These are phyloP conservation scores for Starmerella kuoi DNA, from an alignment of 805 yeast species.

Conservation along the genomic window DNA sequence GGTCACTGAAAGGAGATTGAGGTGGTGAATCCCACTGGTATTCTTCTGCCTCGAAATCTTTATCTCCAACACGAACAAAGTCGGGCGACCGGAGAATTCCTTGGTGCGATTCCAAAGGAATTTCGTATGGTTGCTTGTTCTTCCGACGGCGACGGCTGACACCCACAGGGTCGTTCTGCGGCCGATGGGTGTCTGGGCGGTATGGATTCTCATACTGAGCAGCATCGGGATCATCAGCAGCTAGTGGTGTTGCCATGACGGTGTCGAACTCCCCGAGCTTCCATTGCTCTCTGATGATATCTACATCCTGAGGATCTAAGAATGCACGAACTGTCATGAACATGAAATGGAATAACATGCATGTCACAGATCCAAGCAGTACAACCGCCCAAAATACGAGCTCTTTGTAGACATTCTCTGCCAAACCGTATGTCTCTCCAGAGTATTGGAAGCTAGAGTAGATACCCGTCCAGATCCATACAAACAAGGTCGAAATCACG, in stretches of 20 bases:
- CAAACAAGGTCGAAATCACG: conserved; percentile 44
- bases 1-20: conserved; percentile 3
- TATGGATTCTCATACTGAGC: conserved; percentile 25
- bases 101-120: conserved; percentile 18
- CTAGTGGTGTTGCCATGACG: conserved; percentile 25
- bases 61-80: conserved; percentile 20
- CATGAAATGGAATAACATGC: conserved; percentile 52
- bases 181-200: conserved; percentile 17
- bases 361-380: conserved; percentile 43
- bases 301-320: conserved; percentile 53
- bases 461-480: conserved; percentile 73
- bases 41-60: conserved; percentile 16
- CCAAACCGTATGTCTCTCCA: conserved; percentile 52
- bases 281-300: conserved; percentile 54
- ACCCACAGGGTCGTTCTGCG: conserved; percentile 6
- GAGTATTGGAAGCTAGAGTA: conserved; percentile 48
- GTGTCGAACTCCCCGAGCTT: conserved; percentile 39
- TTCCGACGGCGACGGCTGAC: conserved; percentile 11
- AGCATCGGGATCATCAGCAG: conserved; percentile 26
- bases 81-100: conserved; percentile 21
- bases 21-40: conserved; percentile 15
- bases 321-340: conserved; percentile 41
- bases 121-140: conserved; percentile 19
- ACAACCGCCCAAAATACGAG: conserved; percentile 53
- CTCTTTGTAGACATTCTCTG: conserved; percentile 48